Conservation (phyloP, 2,329 filamentous ascomycete species). For the Orbilia brochopaga region DNA sequence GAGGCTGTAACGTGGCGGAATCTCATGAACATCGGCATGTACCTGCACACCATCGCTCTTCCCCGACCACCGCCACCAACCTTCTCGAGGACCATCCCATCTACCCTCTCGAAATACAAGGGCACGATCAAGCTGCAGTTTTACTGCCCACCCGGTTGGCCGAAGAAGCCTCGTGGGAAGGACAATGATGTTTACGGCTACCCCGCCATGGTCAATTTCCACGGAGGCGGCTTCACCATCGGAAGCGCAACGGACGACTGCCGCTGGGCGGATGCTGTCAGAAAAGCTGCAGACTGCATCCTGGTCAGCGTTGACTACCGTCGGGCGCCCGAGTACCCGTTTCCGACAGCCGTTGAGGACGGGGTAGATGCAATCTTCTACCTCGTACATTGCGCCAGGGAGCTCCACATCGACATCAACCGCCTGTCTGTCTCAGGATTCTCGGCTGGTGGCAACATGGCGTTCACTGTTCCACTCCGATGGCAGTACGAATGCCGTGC, state of each 20-base stretch:
- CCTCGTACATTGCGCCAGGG: conserved; percentile 64
- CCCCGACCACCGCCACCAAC: conserved; percentile 67
- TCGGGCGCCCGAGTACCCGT: conserved; percentile 70
- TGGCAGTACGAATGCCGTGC: conserved; percentile 50
- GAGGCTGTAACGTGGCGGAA: conserved; percentile 71
- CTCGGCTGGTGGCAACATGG: conserved; percentile 66
- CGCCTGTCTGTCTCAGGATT: conserved; percentile 69
- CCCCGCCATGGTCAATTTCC: conserved; percentile 69
- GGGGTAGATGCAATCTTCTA: conserved; percentile 70
- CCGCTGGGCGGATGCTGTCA: conserved; percentile 66
- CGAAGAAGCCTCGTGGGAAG: conserved; percentile 41
- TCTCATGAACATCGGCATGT: conserved; percentile 73
- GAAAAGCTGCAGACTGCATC: conserved; percentile 64
- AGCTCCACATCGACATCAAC: conserved; percentile 66
- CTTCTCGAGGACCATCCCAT: conserved; percentile 66
- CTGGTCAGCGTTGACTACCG: conserved; percentile 72
- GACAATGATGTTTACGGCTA: conserved; percentile 54
- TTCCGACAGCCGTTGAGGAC: conserved; percentile 70
- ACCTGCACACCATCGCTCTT: conserved; percentile 68
- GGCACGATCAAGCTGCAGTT: conserved; percentile 66
- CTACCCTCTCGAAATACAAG: conserved; percentile 60
- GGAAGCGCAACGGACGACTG: conserved; percentile 70
- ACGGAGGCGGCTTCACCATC: conserved; percentile 71
- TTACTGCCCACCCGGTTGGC: conserved; percentile 63
- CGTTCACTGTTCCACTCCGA: conserved; percentile 57